Evolutionary conservation across 208 protist species (phyloP).

Genomic region (Leptomonas seymouri): DNA sequence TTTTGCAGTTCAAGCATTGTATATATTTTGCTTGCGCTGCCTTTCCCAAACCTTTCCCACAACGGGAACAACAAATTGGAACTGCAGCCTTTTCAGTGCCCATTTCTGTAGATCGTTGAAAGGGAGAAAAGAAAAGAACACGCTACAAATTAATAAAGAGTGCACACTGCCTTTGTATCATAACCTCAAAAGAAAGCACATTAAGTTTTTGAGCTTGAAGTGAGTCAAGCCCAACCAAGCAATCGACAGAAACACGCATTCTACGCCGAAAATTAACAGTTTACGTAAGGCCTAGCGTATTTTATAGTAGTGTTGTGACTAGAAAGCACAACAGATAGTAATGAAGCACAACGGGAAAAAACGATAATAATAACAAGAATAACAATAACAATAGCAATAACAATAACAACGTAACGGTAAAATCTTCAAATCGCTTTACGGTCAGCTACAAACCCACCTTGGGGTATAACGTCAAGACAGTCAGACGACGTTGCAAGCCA

Average conservation of each 20-base stretch:
- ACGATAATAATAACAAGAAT: constrained; percentile 24
- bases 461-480: constrained; percentile 16
- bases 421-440: constrained; percentile 10
- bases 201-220: too few relatives aligned
- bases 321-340: neutral
- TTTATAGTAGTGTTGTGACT: neutral
- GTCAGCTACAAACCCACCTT: constrained; percentile 29
- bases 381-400: constrained; percentile 12
- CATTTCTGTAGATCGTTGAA: neutral
- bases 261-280: too few relatives aligned
- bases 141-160: neutral
- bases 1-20: constrained; percentile 29
- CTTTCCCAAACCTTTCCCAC: constrained; percentile 4
- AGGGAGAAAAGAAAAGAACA: constrained; percentile 5
- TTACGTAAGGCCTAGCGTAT: neutral
- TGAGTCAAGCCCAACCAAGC: too few relatives aligned
- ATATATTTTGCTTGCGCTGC: constrained; percentile 5
- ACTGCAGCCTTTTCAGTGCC: neutral
- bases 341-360: constrained; percentile 4
- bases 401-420: constrained; percentile 18
- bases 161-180: too few relatives aligned
- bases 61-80: constrained; percentile 11
- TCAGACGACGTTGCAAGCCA: constrained; percentile 34
- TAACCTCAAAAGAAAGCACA: too few relatives aligned
- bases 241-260: too few relatives aligned